Conservation (phyloP, 2,329 filamentous ascomycete genomes). For the Tolypocladium inflatum region DNA sequence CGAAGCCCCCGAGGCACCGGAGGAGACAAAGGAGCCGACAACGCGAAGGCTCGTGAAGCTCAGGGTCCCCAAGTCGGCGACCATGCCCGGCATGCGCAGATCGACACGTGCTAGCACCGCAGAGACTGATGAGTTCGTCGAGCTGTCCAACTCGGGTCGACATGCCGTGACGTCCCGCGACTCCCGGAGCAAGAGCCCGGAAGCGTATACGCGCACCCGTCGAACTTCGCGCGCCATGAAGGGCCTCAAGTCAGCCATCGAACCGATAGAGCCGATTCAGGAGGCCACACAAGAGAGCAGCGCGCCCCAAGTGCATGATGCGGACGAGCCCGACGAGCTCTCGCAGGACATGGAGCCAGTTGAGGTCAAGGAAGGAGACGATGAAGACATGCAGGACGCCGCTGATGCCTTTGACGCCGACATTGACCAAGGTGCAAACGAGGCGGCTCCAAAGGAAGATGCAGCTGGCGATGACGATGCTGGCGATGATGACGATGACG, state of each 20-base stretch:
- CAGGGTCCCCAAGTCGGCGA: constrained; percentile 23
- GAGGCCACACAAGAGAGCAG: constrained; percentile 46
- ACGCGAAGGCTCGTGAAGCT: constrained; percentile 35
- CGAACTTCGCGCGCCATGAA: constrained; percentile 42
- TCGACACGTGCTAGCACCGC: constrained; percentile 44
- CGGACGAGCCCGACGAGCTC: constrained; percentile 27
- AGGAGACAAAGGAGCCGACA: constrained; percentile 14
- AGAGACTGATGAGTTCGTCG: constrained; percentile 44
- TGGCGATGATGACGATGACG: constrained; percentile 38
- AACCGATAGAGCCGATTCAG: constrained; percentile 38
- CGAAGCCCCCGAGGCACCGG: constrained; percentile 15
- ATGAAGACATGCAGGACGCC: constrained; percentile 18
- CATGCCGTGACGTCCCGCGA: constrained; percentile 41
- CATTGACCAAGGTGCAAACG: constrained; percentile 18
- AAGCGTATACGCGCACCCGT: constrained; percentile 31
- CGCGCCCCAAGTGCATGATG: constrained; percentile 19
- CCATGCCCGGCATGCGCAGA: constrained; percentile 28
- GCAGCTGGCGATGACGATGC: constrained; percentile 22
- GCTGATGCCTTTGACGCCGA: constrained; percentile 8
- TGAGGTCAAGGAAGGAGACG: constrained; percentile 18
- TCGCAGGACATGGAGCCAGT: constrained; percentile 19
- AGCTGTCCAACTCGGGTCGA: constrained; percentile 51
- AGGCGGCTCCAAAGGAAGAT: constrained; percentile 14
- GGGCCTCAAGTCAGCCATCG: constrained; percentile 36
- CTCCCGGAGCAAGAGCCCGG: constrained; percentile 47